A percentile compares a stretch with the other conserved stretches of the same genome.
phyloP scores from a whole-genome alignment of 2,329 filamentous ascomycete species.

The Bipolaris bicolor region DNA sequence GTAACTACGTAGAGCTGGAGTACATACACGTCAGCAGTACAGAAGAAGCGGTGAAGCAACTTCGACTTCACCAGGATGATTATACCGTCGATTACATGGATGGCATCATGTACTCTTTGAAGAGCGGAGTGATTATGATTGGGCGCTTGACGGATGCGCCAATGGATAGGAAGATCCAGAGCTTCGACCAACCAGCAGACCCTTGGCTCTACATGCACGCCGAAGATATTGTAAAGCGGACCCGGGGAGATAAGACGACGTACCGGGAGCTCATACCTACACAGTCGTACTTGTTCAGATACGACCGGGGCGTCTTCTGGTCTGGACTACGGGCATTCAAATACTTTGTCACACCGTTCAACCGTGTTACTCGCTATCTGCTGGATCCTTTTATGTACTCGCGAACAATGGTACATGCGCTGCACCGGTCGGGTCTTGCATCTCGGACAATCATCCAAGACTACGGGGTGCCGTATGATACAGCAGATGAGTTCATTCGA shows the following conservation, averaged over 20 bases:
- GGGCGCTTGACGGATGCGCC: conserved; percentile 62
- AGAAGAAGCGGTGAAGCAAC: conserved; percentile 56
- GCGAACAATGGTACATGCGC: conserved; percentile 65
- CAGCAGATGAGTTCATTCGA: conserved; percentile 59
- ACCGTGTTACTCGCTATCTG: conserved; percentile 61
- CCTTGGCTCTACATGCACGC: conserved; percentile 79
- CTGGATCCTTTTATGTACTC: conserved; percentile 68
- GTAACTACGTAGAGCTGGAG: conserved; percentile 64
- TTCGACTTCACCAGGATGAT: conserved; percentile 55
- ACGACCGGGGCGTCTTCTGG: conserved; percentile 72
- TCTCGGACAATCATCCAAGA: conserved; percentile 68
- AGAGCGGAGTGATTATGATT: conserved; percentile 64
- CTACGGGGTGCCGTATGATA: conserved; percentile 62
- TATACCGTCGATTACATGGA: conserved; percentile 69
- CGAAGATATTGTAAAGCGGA: conserved; percentile 41
- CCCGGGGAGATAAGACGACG: conserved; percentile 7
- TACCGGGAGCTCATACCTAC: conserved; percentile 54
- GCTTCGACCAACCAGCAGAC: conserved; percentile 65
- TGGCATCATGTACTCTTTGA: conserved; percentile 66
- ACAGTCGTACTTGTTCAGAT: conserved; percentile 64
- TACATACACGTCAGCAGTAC: conserved; percentile 63
- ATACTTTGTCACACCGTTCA: conserved; percentile 68
- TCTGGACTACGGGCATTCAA: conserved; percentile 65
- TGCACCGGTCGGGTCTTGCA: conserved; percentile 64
- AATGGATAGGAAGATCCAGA: conserved; percentile 42